Percentiles rank a stretch among this genome's conserved stretches.
Evolutionary conservation across 306 rosid species (phyloP).

Genomic region (Sphenostylis stenocarpa): DNA sequence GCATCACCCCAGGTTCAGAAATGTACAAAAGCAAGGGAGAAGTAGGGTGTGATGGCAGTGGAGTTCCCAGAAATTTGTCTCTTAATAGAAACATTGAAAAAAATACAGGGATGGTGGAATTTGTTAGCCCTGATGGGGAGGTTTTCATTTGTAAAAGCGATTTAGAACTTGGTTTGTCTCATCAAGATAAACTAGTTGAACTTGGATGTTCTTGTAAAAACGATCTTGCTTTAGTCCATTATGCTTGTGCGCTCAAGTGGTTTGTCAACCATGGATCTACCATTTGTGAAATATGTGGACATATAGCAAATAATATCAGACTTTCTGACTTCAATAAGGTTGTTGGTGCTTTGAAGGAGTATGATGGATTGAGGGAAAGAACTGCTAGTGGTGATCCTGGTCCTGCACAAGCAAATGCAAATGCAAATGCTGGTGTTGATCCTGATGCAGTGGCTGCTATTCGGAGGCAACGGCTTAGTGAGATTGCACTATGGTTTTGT

Average conservation of each 20-base stretch:
- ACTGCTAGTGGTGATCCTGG: slow-evolving; percentile 73
- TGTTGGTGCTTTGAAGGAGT: slow-evolving; percentile 73
- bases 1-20: slow-evolving; percentile 53
- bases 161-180: slow-evolving; percentile 74
- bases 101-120: slow-evolving; percentile 56
- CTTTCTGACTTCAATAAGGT: slow-evolving; percentile 71
- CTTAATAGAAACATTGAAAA: slow-evolving; percentile 43
- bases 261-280: slow-evolving; percentile 94
- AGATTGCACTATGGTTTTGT: slow-evolving; percentile 89
- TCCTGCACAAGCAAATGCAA: slow-evolving; percentile 45
- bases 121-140: slow-evolving; percentile 93
- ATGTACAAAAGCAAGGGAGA: slow-evolving; percentile 37
- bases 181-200: slow-evolving; percentile 65
- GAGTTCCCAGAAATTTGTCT: slow-evolving; percentile 29
- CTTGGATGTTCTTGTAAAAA: slow-evolving; percentile 97
- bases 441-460: slow-evolving; percentile 98
- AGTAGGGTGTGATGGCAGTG: slow-evolving; percentile 36
- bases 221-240: slow-evolving; percentile 92
- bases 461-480: slow-evolving; percentile 85
- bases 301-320: slow-evolving; percentile 71
- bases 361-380: slow-evolving; percentile 85
- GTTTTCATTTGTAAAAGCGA: slow-evolving; percentile 75
- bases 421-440: slow-evolving; percentile 56
- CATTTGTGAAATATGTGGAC: slow-evolving; percentile 90
- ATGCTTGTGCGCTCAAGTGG: slow-evolving; percentile 97